Conservation (phyloP, 345 rosid genomes). For the Eutrema japonicum region DNA sequence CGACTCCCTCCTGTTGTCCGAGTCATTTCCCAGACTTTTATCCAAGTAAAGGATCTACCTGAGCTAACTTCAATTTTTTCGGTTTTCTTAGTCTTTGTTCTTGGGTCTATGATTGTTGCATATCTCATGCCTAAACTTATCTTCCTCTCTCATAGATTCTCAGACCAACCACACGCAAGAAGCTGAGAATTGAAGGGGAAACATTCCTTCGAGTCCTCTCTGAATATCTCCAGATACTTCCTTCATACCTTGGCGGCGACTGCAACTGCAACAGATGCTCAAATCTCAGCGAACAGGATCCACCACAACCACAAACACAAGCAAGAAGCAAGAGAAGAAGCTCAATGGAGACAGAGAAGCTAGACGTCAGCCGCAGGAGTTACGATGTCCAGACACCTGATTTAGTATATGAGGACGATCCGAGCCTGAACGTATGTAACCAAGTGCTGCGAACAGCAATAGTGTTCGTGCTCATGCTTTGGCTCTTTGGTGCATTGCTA, state of each 20-base stretch:
- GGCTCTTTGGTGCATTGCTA: conserved; percentile 58
- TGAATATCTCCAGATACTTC: conserved; percentile 68
- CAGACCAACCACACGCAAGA: conserved; percentile 76
- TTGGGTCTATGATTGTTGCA: not conserved
- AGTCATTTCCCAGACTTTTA: conserved; percentile 82
- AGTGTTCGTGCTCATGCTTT: conserved; percentile 68
- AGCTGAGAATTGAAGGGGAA: conserved; percentile 84
- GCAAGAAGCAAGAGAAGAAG: conserved; percentile 37
- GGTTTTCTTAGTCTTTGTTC: conserved; percentile 6
- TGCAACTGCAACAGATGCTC: conserved; percentile 76
- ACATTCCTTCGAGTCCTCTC: conserved; percentile 60
- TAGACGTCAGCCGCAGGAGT: conserved; percentile 36
- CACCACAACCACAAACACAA: conserved; percentile 30
- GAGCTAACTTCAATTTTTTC: not conserved
- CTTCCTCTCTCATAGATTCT: conserved; percentile 57
- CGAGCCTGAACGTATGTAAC: conserved; percentile 51
- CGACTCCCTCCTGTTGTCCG: conserved; percentile 88
- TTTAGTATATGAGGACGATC: conserved; percentile 40
- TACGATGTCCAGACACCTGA: conserved; percentile 41
- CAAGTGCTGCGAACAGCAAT: conserved; percentile 63
- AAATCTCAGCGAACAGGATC: conserved; percentile 29
- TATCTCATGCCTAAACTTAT: conserved; percentile 17
- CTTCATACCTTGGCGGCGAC: conserved; percentile 81
- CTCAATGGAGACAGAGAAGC: conserved; percentile 25
- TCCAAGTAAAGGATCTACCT: conserved; percentile 60